phyloP scores from a whole-genome alignment of 1,284 basidiomycete species.

The Neolentinus lepideus region DNA sequence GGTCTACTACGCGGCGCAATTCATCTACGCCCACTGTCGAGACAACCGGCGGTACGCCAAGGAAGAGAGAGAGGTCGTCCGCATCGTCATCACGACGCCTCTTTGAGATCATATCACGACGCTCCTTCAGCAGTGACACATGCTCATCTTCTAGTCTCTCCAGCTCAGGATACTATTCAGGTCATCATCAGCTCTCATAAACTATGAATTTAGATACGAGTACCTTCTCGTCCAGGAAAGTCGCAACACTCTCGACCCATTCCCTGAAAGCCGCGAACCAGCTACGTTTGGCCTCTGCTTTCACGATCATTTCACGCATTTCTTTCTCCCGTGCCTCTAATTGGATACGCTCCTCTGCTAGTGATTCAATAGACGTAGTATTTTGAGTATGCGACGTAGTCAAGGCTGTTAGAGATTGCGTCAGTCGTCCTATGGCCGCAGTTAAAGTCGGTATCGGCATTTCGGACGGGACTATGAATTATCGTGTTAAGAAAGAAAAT shows the following conservation, averaged over 20 bases:
- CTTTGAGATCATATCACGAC: constrained; percentile 58
- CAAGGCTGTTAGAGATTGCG: constrained; percentile 59
- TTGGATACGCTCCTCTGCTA: constrained; percentile 63
- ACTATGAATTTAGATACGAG: constrained; percentile 4
- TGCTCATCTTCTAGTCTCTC: constrained; percentile 85
- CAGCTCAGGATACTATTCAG: constrained; percentile 67
- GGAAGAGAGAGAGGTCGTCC: constrained; percentile 76
- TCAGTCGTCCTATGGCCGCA: constrained; percentile 49
- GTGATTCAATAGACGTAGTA: constrained; percentile 48
- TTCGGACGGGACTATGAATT: constrained; percentile 48
- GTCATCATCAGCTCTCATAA: constrained; percentile 2
- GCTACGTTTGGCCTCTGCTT: constrained; percentile 75
- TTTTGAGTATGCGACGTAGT: constrained; percentile 66
- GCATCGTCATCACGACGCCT: constrained; percentile 70
- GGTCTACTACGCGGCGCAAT: constrained; percentile 47
- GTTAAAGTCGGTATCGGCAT: constrained; percentile 53
- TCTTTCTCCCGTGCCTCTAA: constrained; percentile 75
- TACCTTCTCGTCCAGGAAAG: constrained; percentile 91
- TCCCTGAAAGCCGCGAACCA: constrained; percentile 85
- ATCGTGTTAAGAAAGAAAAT: constrained; percentile 10
- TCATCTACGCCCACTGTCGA: constrained; percentile 53
- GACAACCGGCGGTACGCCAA: constrained; percentile 44
- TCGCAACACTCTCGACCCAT: constrained; percentile 84
- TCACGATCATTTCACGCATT: constrained; percentile 72
- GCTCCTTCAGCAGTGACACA: constrained; percentile 68